Evolutionary conservation across 129 eudicot species (phyloP), one percentile per base, ranked within the genome.

Genomic region (Oenanthe sinensis): DNA sequence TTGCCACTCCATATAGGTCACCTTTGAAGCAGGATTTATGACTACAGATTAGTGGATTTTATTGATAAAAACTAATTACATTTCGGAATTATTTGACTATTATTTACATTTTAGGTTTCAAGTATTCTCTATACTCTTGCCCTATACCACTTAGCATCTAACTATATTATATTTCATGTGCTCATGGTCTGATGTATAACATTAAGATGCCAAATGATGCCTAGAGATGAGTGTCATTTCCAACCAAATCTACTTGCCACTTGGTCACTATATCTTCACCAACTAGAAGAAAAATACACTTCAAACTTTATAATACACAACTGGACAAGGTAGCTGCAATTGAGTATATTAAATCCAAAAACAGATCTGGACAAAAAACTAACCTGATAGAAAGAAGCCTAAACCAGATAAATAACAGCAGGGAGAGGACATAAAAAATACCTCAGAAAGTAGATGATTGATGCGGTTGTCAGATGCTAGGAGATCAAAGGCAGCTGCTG

Each of bases 361-460:
- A 45, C 13, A 10, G 11, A 45, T 45, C 48, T 9, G 48, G 48
- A n/a, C 2, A 45, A 9, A 45, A 45, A 45, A 14, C 1, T 45
- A 45, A 45, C 48, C 48, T 45, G 11, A 45, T 45, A 45, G 14
- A 47, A 20, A 68, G 73, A 68, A 17, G 67, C 47, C 79, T 0
- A n/a, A n/a, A 48, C 54, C 5, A 14, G 5, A 14, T 8, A 2
- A 13, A 48, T 33, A 71, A 74, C 50, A 65, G 26, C 54, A 48
- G 60, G 30, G 40, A 67, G 24, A 11, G 42, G 16, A 44, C 15
- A 74, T 47, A 7, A 8, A 79, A 36, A 79, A 2, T 91, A 96
- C 99, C 99, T 96, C 86, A 22, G 92, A 85, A 79, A 90, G 84
- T 52, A 92, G 91, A 72, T 78, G 87, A 83, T 58, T 88, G n/a